Conservation (phyloP, 257 asterid species). For the Handroanthus guayacan region DNA sequence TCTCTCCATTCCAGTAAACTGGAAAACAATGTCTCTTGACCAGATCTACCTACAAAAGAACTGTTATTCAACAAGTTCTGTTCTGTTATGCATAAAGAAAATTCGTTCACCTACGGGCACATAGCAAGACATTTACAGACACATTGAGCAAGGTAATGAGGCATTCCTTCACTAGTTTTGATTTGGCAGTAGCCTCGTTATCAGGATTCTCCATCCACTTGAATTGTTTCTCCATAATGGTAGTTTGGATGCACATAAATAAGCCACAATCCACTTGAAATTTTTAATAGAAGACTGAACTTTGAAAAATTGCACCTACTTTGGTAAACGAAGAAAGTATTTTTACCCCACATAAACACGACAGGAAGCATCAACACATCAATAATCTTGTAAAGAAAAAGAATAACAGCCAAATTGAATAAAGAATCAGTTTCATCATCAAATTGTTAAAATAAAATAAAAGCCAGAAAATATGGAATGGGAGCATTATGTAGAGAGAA, state of each 20-base stretch:
- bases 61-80: constrained; percentile 7
- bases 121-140: not conserved
- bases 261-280: not conserved
- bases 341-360: not conserved
- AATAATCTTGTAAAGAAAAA: constrained; percentile 1
- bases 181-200: not conserved
- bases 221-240: not conserved
- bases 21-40: constrained; percentile 92
- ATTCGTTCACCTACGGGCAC: constrained; percentile 1
- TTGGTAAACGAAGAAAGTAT: not conserved
- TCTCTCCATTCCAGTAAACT: constrained; percentile 95
- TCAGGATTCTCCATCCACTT: constrained; percentile 7
- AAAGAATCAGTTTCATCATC: not conserved
- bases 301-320: not conserved
- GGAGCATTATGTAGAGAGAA: too few relatives aligned
- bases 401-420: not conserved
- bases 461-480: too few relatives aligned
- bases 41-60: constrained; percentile 81
- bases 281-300: not conserved
- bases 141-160: not conserved
- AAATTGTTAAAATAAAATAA: too few relatives aligned
- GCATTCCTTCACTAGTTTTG: not conserved
- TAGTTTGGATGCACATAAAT: not conserved
- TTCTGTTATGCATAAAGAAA: constrained; percentile 11
- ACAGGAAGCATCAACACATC: not conserved